Evolutionary conservation across 352 stramenopile species (phyloP).

Genomic region (Phytophthora cryptogea): DNA sequence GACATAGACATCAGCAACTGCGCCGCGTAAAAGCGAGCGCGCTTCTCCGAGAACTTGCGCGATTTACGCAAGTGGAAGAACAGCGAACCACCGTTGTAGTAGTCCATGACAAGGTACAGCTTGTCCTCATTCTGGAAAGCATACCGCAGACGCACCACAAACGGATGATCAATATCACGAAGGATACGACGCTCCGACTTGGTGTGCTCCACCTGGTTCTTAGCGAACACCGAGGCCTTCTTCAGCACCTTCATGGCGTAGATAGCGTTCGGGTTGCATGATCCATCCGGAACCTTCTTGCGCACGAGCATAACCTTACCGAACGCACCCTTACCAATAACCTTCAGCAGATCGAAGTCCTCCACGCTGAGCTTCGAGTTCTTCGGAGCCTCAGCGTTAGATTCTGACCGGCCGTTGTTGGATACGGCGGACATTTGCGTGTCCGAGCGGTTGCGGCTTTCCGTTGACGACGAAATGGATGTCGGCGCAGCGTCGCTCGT

Average conservation of each 20-base stretch:
- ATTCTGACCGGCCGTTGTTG: conserved; percentile 58
- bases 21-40: conserved; percentile 78
- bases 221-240: conserved; percentile 86
- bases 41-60: conserved; percentile 67
- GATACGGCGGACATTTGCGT: conserved; percentile 86
- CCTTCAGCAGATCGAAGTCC: conserved; percentile 95
- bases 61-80: conserved; percentile 82
- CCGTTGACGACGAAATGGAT: conserved; percentile 39
- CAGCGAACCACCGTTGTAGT: conserved; percentile 86
- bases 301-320: conserved; percentile 96
- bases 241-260: conserved; percentile 95
- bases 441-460: conserved; percentile 59
- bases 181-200: conserved; percentile 91
- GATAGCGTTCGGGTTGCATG: conserved; percentile 74
- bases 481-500: conserved; percentile 56
- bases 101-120: conserved; percentile 91
- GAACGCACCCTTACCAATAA: conserved; percentile 96
- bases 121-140: conserved; percentile 85
- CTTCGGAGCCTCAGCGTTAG: conserved; percentile 29
- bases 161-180: conserved; percentile 83
- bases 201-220: conserved; percentile 92
- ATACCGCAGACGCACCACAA: conserved; percentile 88
- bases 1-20: conserved; percentile 82
- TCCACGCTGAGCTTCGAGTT: conserved; percentile 87
- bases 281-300: conserved; percentile 85